Evolutionary conservation across 805 yeast genomes (phyloP).

Genomic region (Debaryomyces castellii): DNA sequence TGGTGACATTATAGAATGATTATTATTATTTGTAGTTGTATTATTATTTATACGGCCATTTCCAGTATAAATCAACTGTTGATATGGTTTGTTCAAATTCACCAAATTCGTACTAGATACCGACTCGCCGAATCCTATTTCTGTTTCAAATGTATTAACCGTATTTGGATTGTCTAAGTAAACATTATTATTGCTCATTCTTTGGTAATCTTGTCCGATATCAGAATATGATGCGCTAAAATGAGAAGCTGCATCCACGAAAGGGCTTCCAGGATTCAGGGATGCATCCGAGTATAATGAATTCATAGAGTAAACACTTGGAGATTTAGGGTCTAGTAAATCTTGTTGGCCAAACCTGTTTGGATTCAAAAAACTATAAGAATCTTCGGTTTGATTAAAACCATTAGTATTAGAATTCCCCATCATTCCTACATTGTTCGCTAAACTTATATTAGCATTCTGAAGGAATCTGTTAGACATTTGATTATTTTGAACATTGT

Average conservation of each 20-base stretch:
- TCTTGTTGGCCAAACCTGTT: slow-evolving; percentile 8
- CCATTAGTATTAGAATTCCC: not conserved
- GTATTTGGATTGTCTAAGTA: slow-evolving; percentile 7
- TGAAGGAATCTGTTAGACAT: slow-evolving; percentile 3
- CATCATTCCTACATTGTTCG: slow-evolving; percentile 3
- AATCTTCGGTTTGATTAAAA: slow-evolving; percentile 1
- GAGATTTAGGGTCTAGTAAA: slow-evolving; percentile 19
- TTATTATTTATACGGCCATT: slow-evolving; percentile 12
- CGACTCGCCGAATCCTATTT: slow-evolving; percentile 40
- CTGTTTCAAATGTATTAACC: slow-evolving; percentile 26
- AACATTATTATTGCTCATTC: not conserved
- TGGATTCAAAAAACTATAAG: slow-evolving; percentile 17
- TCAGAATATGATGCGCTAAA: slow-evolving; percentile 18
- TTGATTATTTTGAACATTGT: not conserved
- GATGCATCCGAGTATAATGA: slow-evolving; percentile 37
- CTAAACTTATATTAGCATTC: slow-evolving; percentile 10
- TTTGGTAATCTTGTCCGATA: slow-evolving; percentile 4
- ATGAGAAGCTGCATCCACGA: slow-evolving; percentile 35
- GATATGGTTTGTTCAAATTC: not conserved
- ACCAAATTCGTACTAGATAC: slow-evolving; percentile 34
- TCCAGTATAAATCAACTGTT: slow-evolving; percentile 11
- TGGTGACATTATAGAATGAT: slow-evolving; percentile 6
- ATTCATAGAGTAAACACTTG: slow-evolving; percentile 16
- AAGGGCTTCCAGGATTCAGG: slow-evolving; percentile 38
- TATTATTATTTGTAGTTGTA: not conserved